Evolutionary conservation across 140 eudicot species (phyloP), one percentile per base, ranked within the genome.

Genomic region (Anethum foeniculum): DNA sequence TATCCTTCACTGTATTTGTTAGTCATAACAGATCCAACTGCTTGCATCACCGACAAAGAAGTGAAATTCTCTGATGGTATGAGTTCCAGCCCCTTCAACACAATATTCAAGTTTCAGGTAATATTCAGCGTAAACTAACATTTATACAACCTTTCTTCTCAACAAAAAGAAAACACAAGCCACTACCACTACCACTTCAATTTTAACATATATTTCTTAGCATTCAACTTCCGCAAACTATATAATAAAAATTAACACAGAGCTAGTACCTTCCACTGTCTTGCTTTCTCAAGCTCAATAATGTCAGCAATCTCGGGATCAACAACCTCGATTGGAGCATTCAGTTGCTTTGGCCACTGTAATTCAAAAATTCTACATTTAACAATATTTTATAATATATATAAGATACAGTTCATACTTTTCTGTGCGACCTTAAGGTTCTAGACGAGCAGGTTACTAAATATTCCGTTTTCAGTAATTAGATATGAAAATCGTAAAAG

Each of bases 1-100:
- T 96, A 96, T n/a, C 99, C 99, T 91, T 96, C 99, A 87, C 99
- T 96, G 86, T 96, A 96, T 86, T 96, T 96, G 94, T 96, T 96
- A 84, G 98, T 96, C 99, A 96, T 96, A 32, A 96, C 93, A 28
- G 98, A 96, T 67, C 99, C 99, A 84, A 96, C 99, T 48, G 99
- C 99, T 96, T 96, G 97, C 99, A 96, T 96, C 86, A 96, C 99
- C 67, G 99, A 96, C 52, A 93, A 77, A 3, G 99, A 96, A 54
- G 99, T 96, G 84, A 96, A 93, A 83, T 96, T 96, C 88, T 96
- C 98, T 7, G 99, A 96, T 12, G 98, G 98, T 21, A 96, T 96
- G 82, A 96, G 98, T 80, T 96, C 99, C 51, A 96, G 93, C 60
- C 99, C 98, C 99, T 93, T 44, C 21, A 81, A 49, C 25, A 75